phyloP scores from a whole-genome alignment of 1,284 basidiomycete species.

The Heliocybe sulcata region DNA sequence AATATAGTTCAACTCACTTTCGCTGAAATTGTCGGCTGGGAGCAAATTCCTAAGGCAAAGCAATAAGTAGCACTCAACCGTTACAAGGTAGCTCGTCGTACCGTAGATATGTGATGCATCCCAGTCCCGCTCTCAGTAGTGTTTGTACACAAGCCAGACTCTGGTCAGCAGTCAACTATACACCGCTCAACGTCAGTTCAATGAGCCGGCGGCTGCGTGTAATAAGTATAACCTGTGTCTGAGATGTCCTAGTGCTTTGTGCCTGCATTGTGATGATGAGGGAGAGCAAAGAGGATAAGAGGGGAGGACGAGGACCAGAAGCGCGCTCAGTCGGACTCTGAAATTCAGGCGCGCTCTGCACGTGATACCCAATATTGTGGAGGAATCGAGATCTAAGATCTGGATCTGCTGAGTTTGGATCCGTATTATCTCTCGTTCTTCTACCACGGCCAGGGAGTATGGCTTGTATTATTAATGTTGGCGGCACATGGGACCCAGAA shows the following conservation, averaged over 20 bases:
- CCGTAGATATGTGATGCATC: slow-evolving; percentile 74
- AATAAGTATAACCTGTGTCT: background rate
- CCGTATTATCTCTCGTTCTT: background rate
- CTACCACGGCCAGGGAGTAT: too few relatives aligned
- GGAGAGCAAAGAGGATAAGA: background rate
- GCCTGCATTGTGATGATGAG: background rate
- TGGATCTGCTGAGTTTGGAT: background rate
- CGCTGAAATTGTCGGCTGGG: slow-evolving; percentile 74
- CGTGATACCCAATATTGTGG: background rate
- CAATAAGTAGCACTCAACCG: slow-evolving; percentile 1
- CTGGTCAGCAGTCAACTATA: slow-evolving; percentile 42
- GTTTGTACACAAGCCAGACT: slow-evolving; percentile 65
- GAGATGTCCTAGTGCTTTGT: background rate
- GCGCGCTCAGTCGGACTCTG: background rate
- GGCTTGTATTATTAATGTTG: too few relatives aligned
- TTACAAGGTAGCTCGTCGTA: slow-evolving; percentile 15
- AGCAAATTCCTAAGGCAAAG: slow-evolving; percentile 48
- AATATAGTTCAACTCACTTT: slow-evolving; percentile 34
- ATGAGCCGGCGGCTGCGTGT: background rate
- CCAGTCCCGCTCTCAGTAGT: slow-evolving; percentile 63
- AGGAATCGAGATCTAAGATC: background rate
- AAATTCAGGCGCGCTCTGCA: background rate
- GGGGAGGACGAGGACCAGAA: background rate
- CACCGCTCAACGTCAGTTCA: background rate
- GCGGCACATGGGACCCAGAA: too few relatives aligned